phyloP scores from a whole-genome alignment of 1,139 yeast species.

The Yamadazyma mexicana region DNA sequence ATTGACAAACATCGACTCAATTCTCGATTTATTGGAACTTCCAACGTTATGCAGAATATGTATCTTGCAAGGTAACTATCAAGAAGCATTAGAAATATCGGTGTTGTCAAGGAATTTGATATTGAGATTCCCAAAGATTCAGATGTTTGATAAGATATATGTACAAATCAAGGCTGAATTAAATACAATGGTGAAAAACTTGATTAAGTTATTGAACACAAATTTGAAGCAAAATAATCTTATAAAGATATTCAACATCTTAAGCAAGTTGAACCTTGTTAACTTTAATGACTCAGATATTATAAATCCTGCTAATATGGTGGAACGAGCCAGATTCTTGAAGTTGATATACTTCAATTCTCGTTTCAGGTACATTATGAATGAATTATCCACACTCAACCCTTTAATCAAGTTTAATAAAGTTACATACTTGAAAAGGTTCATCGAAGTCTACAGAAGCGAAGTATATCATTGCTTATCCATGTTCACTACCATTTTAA shows the following conservation, averaged over 20 bases:
- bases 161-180: slow-evolving; percentile 57
- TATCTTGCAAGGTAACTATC: slow-evolving; percentile 81
- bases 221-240: slow-evolving; percentile 76
- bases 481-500: slow-evolving; percentile 64
- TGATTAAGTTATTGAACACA: slow-evolving; percentile 69
- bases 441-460: slow-evolving; percentile 81
- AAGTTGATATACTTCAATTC: slow-evolving; percentile 54
- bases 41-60: slow-evolving; percentile 85
- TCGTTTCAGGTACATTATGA: slow-evolving; percentile 58
- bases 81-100: slow-evolving; percentile 82
- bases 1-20: slow-evolving; percentile 64
- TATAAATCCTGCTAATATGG: slow-evolving; percentile 12
- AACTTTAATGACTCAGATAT: slow-evolving; percentile 11
- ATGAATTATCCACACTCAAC: slow-evolving; percentile 56
- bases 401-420: slow-evolving; percentile 54
- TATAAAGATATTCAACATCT: slow-evolving; percentile 74
- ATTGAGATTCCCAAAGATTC: slow-evolving; percentile 66
- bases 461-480: slow-evolving; percentile 72
- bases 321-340: slow-evolving; percentile 23
- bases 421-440: slow-evolving; percentile 73
- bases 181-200: slow-evolving; percentile 62
- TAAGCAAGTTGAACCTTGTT: slow-evolving; percentile 57
- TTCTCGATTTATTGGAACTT: slow-evolving; percentile 76
- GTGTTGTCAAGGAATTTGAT: slow-evolving; percentile 66
- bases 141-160: slow-evolving; percentile 56